Base-by-base conservation (phyloP, 2,329 filamentous ascomycete species). In the Harringtonia aguacate region DNA sequence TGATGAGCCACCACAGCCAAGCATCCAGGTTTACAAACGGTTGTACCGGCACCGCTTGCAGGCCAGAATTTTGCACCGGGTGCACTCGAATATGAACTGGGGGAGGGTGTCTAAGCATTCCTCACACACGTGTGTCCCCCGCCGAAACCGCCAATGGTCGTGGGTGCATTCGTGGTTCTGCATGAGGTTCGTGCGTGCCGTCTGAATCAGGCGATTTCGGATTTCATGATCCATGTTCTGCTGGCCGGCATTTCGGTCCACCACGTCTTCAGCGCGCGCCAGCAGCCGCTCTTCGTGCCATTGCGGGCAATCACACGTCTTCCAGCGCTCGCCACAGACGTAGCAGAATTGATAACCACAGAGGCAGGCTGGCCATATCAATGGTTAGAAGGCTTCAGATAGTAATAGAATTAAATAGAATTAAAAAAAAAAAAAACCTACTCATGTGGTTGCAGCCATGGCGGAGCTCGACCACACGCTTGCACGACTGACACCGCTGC, bases 391-490 rank as follows among this genome's bases (percentile, higher is more conserved):
- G 12, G 12, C 14, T 20, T 13, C 31, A 27, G 24, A 27, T 27
- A 7, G 6, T 27, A 6, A 27, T 7, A 27, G 24, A 27, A 27
- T 27, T 27, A n/a, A n/a, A n/a, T n/a, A n/a, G n/a, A n/a, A n/a
- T n/a, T n/a, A n/a, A n/a, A n/a, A n/a, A n/a, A 38, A 34, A 41
- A 14, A 21, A 6, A 7, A 4, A 68, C 70, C 53, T 50, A 79
- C 75, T 73, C 4, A 79, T 79, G 41, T 79, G 75, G 41, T 72
- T 62, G 47, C 76, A 79, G 2, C 76, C 75, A 1, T 30, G n/a
- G 0, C 53, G 27, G 0, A 75, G 56, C 55, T 77, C 72, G 0
- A 80, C 62, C 13, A 79, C 29, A 1, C 59, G 46, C 3, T 48
- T 51, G 49, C 76, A 80, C 0, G 48, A 45, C 4, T 53, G 55